Evolutionary conservation across 176 grass and related monocot species (phyloP).

Genomic region (Saccharum spontaneum): DNA sequence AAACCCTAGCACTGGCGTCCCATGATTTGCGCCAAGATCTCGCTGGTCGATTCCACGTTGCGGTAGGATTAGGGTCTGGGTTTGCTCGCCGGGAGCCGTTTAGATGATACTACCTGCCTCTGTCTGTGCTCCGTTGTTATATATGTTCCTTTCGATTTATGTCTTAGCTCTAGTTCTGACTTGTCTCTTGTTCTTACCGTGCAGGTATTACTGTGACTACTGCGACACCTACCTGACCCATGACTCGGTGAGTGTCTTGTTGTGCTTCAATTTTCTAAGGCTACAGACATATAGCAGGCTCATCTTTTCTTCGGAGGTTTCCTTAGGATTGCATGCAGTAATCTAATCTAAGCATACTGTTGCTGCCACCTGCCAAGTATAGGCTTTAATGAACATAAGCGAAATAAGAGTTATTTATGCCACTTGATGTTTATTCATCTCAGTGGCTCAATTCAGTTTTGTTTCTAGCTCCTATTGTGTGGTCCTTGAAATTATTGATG

Average conservation of each 20-base stretch:
- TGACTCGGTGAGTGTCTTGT: constrained; percentile 68
- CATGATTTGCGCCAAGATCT: not conserved
- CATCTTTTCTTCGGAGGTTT: not conserved
- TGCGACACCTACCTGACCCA: constrained; percentile 97
- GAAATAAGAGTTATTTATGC: not conserved
- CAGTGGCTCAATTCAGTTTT: not conserved
- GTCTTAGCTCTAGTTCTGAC: not conserved
- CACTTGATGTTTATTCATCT: not conserved
- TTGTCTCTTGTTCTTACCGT: constrained; percentile 26
- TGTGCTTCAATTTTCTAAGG: not conserved
- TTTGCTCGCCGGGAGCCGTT: not conserved
- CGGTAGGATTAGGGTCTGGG: not conserved
- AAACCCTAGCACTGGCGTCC: constrained; percentile 34
- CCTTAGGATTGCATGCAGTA: not conserved
- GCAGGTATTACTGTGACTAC: constrained; percentile 95
- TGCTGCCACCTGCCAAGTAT: not conserved
- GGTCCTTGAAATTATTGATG: not conserved
- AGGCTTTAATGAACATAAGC: not conserved
- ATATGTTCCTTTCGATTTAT: not conserved
- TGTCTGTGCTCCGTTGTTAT: not conserved
- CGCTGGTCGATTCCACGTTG: not conserved
- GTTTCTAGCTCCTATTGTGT: not conserved
- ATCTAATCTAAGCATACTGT: not conserved
- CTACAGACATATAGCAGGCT: not conserved
- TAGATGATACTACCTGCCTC: not conserved